phyloP scores from a whole-genome alignment of 2,329 filamentous ascomycete genomes.

The Teratosphaeria pseudoeucalypti region DNA sequence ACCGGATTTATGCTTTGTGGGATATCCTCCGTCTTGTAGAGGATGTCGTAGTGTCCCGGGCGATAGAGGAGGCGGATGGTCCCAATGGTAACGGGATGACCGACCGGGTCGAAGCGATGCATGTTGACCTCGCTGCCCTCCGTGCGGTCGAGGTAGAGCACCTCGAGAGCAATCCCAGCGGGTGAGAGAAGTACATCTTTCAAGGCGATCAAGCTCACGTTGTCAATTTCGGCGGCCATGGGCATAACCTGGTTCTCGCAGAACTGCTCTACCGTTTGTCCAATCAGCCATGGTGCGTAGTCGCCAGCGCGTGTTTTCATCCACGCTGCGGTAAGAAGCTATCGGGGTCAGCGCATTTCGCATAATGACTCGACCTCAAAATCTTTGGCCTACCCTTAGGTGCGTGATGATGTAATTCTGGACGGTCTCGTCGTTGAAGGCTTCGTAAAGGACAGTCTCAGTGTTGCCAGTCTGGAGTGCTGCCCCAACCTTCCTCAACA shows the following conservation, averaged over 20 bases:
- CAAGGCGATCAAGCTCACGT: conserved; percentile 71
- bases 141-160: conserved; percentile 84
- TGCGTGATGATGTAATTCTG: conserved; percentile 79
- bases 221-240: conserved; percentile 74
- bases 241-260: conserved; percentile 62
- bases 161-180: conserved; percentile 68
- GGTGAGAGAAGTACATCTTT: conserved; percentile 71
- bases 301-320: conserved; percentile 62
- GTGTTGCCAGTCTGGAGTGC: conserved; percentile 48
- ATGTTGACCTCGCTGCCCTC: conserved; percentile 65
- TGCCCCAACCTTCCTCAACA: conserved; percentile 54
- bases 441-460: conserved; percentile 25
- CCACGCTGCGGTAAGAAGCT: conserved; percentile 75
- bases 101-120: conserved; percentile 49
- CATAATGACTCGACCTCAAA: neutral
- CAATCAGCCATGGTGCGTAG: conserved; percentile 63
- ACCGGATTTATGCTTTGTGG: conserved; percentile 21
- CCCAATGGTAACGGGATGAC: conserved; percentile 40
- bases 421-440: conserved; percentile 61
- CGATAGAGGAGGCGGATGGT: conserved; percentile 59
- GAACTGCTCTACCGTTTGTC: conserved; percentile 55
- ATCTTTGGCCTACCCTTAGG: conserved; percentile 44
- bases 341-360: conserved; percentile 10
- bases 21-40: conserved; percentile 60
- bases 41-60: conserved; percentile 83